Conservation (phyloP, 441 rosid species). For the Sinapis alba region DNA sequence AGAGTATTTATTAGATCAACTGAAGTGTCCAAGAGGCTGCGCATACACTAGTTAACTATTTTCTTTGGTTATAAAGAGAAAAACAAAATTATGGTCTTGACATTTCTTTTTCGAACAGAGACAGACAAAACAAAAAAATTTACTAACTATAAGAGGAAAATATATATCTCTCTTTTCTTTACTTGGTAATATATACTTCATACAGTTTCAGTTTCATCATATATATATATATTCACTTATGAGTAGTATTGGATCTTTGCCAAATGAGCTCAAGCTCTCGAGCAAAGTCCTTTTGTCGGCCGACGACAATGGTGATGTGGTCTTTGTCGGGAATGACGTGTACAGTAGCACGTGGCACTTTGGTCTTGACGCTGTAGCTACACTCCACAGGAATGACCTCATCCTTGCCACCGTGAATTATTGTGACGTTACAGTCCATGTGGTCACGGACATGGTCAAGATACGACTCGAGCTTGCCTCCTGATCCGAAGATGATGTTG, state of each 20-base stretch:
- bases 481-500: slow-evolving; percentile 89
- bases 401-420: slow-evolving; percentile 78
- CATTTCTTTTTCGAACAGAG: neutral
- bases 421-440: slow-evolving; percentile 61
- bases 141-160: neutral
- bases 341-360: slow-evolving; percentile 67
- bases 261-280: slow-evolving; percentile 91
- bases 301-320: slow-evolving; percentile 89
- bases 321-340: slow-evolving; percentile 77
- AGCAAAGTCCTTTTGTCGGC: slow-evolving; percentile 79
- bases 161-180: neutral
- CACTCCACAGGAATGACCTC: slow-evolving; percentile 87
- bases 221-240: slow-evolving; percentile 21
- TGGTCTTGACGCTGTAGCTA: slow-evolving; percentile 61
- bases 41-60: neutral
- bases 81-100: slow-evolving; percentile 22
- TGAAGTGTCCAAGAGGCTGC: neutral
- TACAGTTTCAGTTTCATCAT: neutral
- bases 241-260: slow-evolving; percentile 42
- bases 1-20: neutral
- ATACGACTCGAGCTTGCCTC: slow-evolving; percentile 76
- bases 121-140: neutral
- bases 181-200: slow-evolving; percentile 17
- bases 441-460: slow-evolving; percentile 60
- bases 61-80: neutral